These are phyloP conservation scores for Neurospora crassa DNA, from an alignment of 2,329 filamentous ascomycete genomes.

Conservation along the genomic window DNA sequence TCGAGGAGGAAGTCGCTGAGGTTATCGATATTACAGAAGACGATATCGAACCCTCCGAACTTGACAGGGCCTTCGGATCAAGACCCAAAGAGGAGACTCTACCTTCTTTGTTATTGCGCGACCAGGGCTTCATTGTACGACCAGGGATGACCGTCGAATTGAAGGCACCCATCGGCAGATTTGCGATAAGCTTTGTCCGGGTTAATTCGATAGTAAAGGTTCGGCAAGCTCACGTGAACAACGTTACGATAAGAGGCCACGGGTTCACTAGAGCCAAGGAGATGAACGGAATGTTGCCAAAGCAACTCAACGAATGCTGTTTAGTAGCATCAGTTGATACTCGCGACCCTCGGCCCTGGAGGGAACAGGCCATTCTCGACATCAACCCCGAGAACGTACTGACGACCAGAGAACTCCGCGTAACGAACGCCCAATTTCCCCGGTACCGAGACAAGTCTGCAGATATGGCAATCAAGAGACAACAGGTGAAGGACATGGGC, in stretches of 20 bases:
- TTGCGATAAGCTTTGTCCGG: constrained; percentile 25
- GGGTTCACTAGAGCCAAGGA: constrained; percentile 27
- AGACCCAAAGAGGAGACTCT: background rate
- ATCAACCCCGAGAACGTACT: constrained; percentile 30
- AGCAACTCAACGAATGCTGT: constrained; percentile 34
- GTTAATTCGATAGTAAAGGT: constrained; percentile 28
- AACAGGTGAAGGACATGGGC: constrained; percentile 20
- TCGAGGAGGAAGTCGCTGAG: constrained; percentile 6
- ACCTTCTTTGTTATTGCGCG: background rate
- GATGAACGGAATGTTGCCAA: constrained; percentile 27
- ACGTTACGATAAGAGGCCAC: constrained; percentile 30
- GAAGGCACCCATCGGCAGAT: background rate
- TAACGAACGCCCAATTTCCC: constrained; percentile 47
- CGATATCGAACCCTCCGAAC: background rate
- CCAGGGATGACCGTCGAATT: constrained; percentile 8
- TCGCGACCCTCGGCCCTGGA: constrained; percentile 22
- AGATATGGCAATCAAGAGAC: constrained; percentile 15
- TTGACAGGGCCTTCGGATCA: background rate
- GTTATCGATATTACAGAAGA: constrained; percentile 12
- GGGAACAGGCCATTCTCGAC: constrained; percentile 32
- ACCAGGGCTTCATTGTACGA: background rate
- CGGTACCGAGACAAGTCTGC: constrained; percentile 20
- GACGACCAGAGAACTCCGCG: constrained; percentile 31
- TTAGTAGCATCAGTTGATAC: constrained; percentile 31
- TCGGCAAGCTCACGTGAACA: constrained; percentile 18